Conservation (phyloP, 257 asterid genomes). For the Petunia secreta region DNA sequence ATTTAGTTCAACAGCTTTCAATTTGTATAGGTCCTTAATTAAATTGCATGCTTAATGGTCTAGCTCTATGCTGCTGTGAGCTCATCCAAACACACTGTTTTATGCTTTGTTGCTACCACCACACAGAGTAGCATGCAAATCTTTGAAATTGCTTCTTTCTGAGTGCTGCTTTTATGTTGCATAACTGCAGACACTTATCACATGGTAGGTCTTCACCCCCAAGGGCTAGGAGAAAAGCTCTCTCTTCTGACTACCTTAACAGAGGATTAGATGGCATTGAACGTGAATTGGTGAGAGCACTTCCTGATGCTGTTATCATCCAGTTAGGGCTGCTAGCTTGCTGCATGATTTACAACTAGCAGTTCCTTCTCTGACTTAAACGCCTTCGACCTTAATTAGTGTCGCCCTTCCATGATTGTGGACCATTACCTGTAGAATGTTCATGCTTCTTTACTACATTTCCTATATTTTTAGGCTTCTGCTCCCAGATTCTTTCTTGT, state of each 20-base stretch:
- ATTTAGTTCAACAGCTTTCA: slow-evolving; percentile 17
- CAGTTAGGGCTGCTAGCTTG: slow-evolving; percentile 11
- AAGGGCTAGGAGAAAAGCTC: slow-evolving; percentile 43
- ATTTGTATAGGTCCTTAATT: neutral
- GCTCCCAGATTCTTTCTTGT: neutral
- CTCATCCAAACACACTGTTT: neutral
- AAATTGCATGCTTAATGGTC: slow-evolving; percentile 2
- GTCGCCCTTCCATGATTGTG: slow-evolving; percentile 17
- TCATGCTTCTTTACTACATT: slow-evolving; percentile 10
- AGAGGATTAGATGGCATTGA: slow-evolving; percentile 46
- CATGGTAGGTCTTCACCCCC: slow-evolving; percentile 50
- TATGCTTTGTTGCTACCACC: slow-evolving; percentile 24
- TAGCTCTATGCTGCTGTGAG: slow-evolving; percentile 14
- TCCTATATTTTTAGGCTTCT: slow-evolving; percentile 8
- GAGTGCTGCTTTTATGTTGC: slow-evolving; percentile 32
- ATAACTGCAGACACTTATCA: slow-evolving; percentile 55
- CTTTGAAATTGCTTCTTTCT: slow-evolving; percentile 31
- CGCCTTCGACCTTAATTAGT: neutral
- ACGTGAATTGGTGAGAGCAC: slow-evolving; percentile 56
- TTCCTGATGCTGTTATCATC: slow-evolving; percentile 21
- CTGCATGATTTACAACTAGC: neutral
- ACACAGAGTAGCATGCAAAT: slow-evolving; percentile 16
- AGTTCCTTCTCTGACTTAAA: neutral
- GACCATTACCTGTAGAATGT: slow-evolving; percentile 7
- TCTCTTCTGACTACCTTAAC: slow-evolving; percentile 43